Base-by-base conservation (phyloP, 208 protist genomes). In the Crithidia sp. region DNA sequence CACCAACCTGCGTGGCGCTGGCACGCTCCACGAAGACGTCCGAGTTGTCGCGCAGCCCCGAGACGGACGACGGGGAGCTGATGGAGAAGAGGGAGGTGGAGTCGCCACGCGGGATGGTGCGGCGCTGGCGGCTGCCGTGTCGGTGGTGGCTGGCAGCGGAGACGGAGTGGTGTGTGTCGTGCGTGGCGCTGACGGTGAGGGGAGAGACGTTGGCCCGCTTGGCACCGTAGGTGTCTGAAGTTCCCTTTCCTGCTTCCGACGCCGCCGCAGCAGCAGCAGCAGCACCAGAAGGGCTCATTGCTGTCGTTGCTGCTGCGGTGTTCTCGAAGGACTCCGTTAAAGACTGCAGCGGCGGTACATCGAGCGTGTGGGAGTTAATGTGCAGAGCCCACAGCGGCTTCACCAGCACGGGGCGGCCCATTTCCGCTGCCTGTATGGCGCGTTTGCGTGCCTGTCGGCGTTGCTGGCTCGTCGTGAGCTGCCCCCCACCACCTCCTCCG, bases 321-420 rank as follows among this genome's bases (percentile, higher is more conserved):
- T 52, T 39, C 2, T 43, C 4, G 2, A 2, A 1, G 0, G 55
- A 44, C 14, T 43, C 13, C 8, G 67, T 41, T 3, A 55, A n/a
- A 2, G 59, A 9, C 47, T 75, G 76, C 52, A 75, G 40, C 2
- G 52, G 63, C 6, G 57, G 49, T 6, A 81, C 76, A 2, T 75
- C 69, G 14, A 83, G 60, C 37, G 69, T 44, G 52, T 76, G 63
- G 3, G 57, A 43, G 5, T 68, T 73, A 50, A 83, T 64, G 53
- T 56, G 71, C 0, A 83, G 39, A n/a, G 64, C 74, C 78, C 78
- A 83, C 10, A 79, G 62, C 41, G 78, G 78, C 59, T 75, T 73
- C 52, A 83, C 78, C 13, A 83, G 52, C 43, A 75, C 69, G 52
- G 76, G 76, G 17, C 40, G 56, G 6, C 64, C 68, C 57, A 76